These are phyloP conservation scores for Azolla pinnata DNA, from an alignment of 75 land plant genomes.

Conservation along the genomic window DNA sequence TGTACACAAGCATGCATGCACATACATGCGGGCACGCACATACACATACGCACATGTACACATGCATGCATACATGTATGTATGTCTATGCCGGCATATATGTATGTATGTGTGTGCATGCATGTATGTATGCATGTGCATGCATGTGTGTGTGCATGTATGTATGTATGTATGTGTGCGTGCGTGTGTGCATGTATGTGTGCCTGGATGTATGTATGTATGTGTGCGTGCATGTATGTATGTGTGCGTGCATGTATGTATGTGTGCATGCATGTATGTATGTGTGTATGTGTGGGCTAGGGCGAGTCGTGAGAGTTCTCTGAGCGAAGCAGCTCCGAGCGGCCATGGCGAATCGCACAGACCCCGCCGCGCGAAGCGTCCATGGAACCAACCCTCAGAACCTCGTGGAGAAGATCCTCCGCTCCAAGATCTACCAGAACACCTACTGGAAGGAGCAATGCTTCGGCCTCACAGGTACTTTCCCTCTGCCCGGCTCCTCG, in stretches of 20 bases:
- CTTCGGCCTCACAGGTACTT: too few relatives aligned
- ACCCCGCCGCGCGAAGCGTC: conserved; percentile 85
- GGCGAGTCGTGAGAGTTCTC: neutral
- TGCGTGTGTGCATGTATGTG: neutral
- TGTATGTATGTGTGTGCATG: conserved; percentile 2
- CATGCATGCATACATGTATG: neutral
- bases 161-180: neutral
- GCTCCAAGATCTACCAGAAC: conserved; percentile 88
- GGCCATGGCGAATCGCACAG: conserved; percentile 94
- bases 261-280: conserved; percentile 9
- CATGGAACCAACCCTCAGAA: conserved; percentile 99
- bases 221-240: conserved; percentile 7
- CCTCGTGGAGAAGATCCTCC: conserved; percentile 89
- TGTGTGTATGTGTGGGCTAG: conserved; percentile 2
- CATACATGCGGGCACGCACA: neutral
- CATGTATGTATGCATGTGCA: neutral
- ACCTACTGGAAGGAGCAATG: conserved; percentile 99
- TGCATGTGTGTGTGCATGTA: neutral
- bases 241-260: conserved; percentile 9
- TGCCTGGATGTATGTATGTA: neutral
- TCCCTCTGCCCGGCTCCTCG: too few relatives aligned
- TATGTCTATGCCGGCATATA: neutral
- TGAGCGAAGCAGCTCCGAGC: too few relatives aligned
- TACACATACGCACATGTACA: neutral
- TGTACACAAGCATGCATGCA: neutral